Evolutionary conservation across 768 basidiomycete genomes (phyloP).

Genomic region (Lanmaoa rubissima): DNA sequence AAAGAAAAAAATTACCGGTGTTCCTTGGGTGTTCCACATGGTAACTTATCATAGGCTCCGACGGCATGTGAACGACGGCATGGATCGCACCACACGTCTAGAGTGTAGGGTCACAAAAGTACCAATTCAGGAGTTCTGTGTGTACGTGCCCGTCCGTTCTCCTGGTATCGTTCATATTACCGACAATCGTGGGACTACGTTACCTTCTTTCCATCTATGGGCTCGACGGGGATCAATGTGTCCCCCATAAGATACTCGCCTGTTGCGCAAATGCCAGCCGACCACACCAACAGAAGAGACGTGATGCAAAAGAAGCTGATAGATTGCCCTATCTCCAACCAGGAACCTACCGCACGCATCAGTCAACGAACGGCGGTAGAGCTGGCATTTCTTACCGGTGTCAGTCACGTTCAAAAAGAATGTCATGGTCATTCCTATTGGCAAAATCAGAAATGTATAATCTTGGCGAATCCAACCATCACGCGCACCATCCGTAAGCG

Average conservation of each 20-base stretch:
- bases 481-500: slow-evolving; percentile 38
- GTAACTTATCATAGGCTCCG: not conserved
- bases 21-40: no score
- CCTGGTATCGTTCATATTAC: slow-evolving; percentile 6
- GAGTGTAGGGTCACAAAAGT: not conserved
- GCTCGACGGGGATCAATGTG: slow-evolving; percentile 22
- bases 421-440: slow-evolving; percentile 71
- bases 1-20: not conserved
- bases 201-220: slow-evolving; percentile 21
- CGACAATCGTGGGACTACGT: slow-evolving; percentile 27
- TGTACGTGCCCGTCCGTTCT: slow-evolving; percentile 1
- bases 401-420: slow-evolving; percentile 86
- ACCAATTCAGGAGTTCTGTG: not conserved
- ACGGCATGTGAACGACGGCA: not conserved
- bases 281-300: slow-evolving; percentile 75
- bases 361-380: not conserved
- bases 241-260: slow-evolving; percentile 69
- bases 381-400: slow-evolving; percentile 47
- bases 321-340: slow-evolving; percentile 87
- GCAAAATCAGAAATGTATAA: not conserved
- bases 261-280: slow-evolving; percentile 68
- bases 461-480: not conserved
- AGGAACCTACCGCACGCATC: slow-evolving; percentile 52
- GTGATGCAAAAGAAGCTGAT: slow-evolving; percentile 88
- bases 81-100: not conserved